Conservation (phyloP, 2,329 filamentous ascomycete species). For the Pseudocercospora fuligena region DNA sequence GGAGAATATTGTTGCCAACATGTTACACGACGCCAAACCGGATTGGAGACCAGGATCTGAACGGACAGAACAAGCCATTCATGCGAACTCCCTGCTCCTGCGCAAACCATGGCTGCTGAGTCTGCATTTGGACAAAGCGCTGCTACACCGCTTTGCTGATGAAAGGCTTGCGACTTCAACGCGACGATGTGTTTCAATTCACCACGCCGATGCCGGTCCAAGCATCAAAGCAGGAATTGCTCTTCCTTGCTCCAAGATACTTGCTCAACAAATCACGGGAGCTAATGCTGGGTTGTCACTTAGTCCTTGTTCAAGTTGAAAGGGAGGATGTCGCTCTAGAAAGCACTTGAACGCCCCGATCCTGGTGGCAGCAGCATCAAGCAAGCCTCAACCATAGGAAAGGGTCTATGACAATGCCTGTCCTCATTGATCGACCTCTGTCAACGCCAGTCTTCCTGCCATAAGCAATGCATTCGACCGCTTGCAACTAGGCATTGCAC, state of each 20-base stretch:
- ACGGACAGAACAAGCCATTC: background rate
- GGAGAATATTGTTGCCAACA: constrained; percentile 1
- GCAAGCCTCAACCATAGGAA: background rate
- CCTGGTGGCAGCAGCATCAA: background rate
- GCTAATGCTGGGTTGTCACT: background rate
- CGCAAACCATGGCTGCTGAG: background rate
- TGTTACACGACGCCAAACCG: background rate
- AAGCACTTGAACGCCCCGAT: background rate
- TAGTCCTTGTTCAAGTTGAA: background rate
- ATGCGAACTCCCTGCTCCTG: constrained; percentile 2
- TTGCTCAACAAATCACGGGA: background rate
- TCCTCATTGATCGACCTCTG: background rate
- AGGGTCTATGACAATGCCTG: background rate
- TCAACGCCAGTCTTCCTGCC: background rate
- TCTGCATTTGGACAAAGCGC: background rate
- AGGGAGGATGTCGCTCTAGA: background rate
- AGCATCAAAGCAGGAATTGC: background rate
- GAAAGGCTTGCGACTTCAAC: background rate
- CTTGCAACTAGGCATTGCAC: background rate
- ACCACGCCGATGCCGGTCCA: background rate
- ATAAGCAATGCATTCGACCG: background rate
- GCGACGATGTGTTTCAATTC: background rate
- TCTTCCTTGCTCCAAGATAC: background rate
- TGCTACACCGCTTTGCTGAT: background rate
- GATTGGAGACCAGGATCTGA: background rate